phyloP scores from a whole-genome alignment of 208 protist species.

The Trypanosoma mega region DNA sequence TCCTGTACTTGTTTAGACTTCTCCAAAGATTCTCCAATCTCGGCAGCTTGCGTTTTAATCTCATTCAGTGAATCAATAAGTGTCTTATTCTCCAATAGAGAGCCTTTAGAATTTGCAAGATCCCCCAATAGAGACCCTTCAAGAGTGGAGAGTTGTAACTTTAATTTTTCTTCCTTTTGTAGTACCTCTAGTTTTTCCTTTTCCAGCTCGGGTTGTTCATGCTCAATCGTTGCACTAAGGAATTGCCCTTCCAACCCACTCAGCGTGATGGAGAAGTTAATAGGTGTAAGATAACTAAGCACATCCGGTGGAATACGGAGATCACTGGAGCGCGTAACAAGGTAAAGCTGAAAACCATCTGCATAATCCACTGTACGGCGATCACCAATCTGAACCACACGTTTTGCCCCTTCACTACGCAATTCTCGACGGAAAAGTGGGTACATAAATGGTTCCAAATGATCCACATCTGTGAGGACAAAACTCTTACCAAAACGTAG shows the following conservation, averaged over 20 bases:
- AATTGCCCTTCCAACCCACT: slow-evolving; percentile 97
- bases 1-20: slow-evolving; percentile 87
- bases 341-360: slow-evolving; percentile 95
- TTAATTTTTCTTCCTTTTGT: slow-evolving; percentile 95
- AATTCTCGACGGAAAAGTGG: slow-evolving; percentile 94
- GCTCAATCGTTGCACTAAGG: slow-evolving; percentile 94
- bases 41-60: slow-evolving; percentile 94
- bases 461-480: slow-evolving; percentile 95
- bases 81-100: slow-evolving; percentile 95
- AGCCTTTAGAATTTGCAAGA: slow-evolving; percentile 92
- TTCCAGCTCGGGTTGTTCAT: slow-evolving; percentile 98
- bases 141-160: slow-evolving; percentile 92
- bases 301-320: slow-evolving; percentile 92
- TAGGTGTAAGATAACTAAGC: slow-evolving; percentile 86
- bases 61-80: slow-evolving; percentile 95
- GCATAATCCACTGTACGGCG: slow-evolving; percentile 96
- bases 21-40: slow-evolving; percentile 85
- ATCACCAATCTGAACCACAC: slow-evolving; percentile 96
- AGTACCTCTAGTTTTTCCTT: slow-evolving; percentile 92
- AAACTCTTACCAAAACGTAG: slow-evolving; percentile 98
- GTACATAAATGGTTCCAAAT: slow-evolving; percentile 96
- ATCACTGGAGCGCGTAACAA: slow-evolving; percentile 92
- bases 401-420: slow-evolving; percentile 87
- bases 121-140: slow-evolving; percentile 94
- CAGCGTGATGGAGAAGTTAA: slow-evolving; percentile 98